Evolutionary conservation across 768 basidiomycete genomes (phyloP), one percentile per base, ranked within the genome.

Genomic region (Tulasnella sp.): DNA sequence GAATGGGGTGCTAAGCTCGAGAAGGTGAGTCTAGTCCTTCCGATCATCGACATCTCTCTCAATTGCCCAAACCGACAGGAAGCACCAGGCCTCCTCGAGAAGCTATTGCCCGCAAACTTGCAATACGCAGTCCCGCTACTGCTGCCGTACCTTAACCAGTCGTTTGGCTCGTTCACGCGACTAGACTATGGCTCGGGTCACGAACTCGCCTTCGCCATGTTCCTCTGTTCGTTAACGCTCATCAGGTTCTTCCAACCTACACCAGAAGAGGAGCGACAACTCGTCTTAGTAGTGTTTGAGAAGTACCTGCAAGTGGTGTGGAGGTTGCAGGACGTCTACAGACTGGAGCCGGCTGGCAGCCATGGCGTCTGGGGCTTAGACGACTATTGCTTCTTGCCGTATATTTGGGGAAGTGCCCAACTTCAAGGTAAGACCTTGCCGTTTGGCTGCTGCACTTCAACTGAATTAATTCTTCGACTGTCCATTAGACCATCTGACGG

Each of bases 361-460:
- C 96, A 98, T 83, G 98, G 98, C 5, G 97, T 98, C 0, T 99
- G 97, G 98, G 98, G 96, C 1, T 85, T 99, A 48, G 96, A 98
- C 82, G 96, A 98, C 83, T 97, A 92, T 75, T 88, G 87, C 74
- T 96, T 97, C 84, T 87, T 98, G 67, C 91, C 92, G 3, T 98
- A 97, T 82, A 88, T 96, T 13, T 95, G 96, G 82, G 96, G 96
- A 13, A 94, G 94, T 80, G 94, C 90, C 2, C 94, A 99, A 84
- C 87, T 98, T 48, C 87, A 91, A 89, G 92, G 93, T 89, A 81
- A 23, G 85, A 74, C 26, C 69, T 42, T 32, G 37, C 26, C 46
- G 74, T 26, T 74, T 51, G 7, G 37, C n/a, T 32, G 23, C 6
- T 35, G 10, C 13, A 23, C 5, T 75, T 18, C 15, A 39, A 20